Conservation (phyloP, 805 yeast genomes). For the Ogataea minuta region DNA sequence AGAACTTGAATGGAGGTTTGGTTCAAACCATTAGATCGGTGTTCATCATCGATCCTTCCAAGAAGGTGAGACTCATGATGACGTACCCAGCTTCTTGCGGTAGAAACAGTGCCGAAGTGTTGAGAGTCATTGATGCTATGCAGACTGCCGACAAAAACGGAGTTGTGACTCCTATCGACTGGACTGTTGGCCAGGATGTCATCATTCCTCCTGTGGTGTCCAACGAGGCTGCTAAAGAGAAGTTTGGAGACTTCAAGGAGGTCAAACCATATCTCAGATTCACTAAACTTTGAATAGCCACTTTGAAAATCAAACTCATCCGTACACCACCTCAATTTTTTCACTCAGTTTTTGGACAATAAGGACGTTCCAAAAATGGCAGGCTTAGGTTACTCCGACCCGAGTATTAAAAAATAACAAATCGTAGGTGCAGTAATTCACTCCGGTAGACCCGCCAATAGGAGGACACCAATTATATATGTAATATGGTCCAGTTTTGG, state of each 20-base stretch:
- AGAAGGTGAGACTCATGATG: slow-evolving; percentile 82
- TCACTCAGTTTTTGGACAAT: not conserved
- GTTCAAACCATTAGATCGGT: slow-evolving; percentile 91
- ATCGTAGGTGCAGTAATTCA: not conserved
- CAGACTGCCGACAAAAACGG: slow-evolving; percentile 82
- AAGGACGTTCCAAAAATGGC: not conserved
- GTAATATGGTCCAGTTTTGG: not conserved
- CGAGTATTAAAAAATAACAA: slow-evolving; percentile 1
- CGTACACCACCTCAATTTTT: slow-evolving; percentile 2
- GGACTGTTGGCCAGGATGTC: slow-evolving; percentile 88
- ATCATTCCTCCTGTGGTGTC: slow-evolving; percentile 86
- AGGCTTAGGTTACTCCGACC: slow-evolving; percentile 13
- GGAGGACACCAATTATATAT: slow-evolving; percentile 1
- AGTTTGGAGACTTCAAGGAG: slow-evolving; percentile 82
- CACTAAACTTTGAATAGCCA: slow-evolving; percentile 39
- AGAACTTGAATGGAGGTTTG: slow-evolving; percentile 67
- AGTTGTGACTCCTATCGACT: slow-evolving; percentile 87
- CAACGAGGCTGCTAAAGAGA: slow-evolving; percentile 73
- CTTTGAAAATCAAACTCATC: slow-evolving; percentile 2
- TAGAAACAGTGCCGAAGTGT: slow-evolving; percentile 88
- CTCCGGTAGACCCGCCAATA: slow-evolving; percentile 12
- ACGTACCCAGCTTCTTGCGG: slow-evolving; percentile 94
- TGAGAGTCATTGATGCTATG: slow-evolving; percentile 85
- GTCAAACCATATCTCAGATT: slow-evolving; percentile 89
- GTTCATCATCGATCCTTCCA: slow-evolving; percentile 84